phyloP scores from a whole-genome alignment of 768 basidiomycete species.

The Boletellus ananiceps region DNA sequence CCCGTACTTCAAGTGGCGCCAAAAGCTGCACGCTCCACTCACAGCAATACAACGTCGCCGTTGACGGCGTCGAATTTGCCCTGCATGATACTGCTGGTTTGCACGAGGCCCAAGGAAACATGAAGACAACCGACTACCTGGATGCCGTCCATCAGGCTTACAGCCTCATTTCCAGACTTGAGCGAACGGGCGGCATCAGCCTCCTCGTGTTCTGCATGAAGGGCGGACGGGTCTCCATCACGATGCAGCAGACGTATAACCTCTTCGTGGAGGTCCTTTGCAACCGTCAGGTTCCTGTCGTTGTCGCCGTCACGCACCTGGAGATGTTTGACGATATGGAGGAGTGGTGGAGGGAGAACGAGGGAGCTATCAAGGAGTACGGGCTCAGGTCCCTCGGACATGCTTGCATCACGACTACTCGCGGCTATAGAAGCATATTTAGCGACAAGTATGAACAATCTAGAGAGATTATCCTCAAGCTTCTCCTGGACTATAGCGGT shows the following conservation, averaged over 20 bases:
- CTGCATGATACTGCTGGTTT: slow-evolving; percentile 28
- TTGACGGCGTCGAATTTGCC: slow-evolving; percentile 17
- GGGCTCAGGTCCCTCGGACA: slow-evolving; percentile 34
- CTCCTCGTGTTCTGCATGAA: slow-evolving; percentile 31
- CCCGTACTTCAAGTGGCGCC: slow-evolving; percentile 27
- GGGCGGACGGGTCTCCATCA: slow-evolving; percentile 22
- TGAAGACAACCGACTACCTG: slow-evolving; percentile 21
- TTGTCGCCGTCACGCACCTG: slow-evolving; percentile 34
- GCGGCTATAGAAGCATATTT: slow-evolving; percentile 18
- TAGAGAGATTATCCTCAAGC: slow-evolving; percentile 17
- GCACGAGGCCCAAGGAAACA: slow-evolving; percentile 24
- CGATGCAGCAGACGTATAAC: slow-evolving; percentile 27
- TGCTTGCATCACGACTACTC: slow-evolving; percentile 38
- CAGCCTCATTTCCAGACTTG: slow-evolving; percentile 32
- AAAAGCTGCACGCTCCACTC: slow-evolving; percentile 35
- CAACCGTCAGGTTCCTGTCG: slow-evolving; percentile 27
- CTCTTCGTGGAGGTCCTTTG: slow-evolving; percentile 40
- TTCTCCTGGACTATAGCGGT: slow-evolving; percentile 17
- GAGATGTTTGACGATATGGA: slow-evolving; percentile 32
- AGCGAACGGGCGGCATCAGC: slow-evolving; percentile 21
- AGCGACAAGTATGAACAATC: slow-evolving; percentile 34
- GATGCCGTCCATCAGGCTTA: slow-evolving; percentile 28
- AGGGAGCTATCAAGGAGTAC: slow-evolving; percentile 28
- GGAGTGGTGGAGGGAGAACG: slow-evolving; percentile 39
- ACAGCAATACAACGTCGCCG: slow-evolving; percentile 15